Base-by-base conservation (phyloP, 768 basidiomycete genomes). In the Brasilioporus rufonigricans region DNA sequence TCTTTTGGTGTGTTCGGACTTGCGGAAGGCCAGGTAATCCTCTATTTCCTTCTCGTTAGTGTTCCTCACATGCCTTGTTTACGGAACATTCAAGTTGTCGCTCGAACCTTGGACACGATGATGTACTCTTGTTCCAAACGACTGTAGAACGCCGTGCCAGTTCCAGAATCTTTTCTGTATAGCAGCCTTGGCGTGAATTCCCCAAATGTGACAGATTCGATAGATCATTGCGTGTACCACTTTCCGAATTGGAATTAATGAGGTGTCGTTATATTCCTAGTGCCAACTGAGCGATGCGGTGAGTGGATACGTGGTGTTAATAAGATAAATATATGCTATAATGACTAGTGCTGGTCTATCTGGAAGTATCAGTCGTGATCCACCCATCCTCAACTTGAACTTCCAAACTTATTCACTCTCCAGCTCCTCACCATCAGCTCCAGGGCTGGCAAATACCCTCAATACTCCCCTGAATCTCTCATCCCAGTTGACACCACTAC, bases 401-500 rank as follows among this genome's bases (percentile, higher is more conserved):
- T 7, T n/a, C n/a, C 14, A 18, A 16, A 44, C 18, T 29, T 9
- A 8, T 16, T 52, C 31, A n/a, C 26, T 36, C 3, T 7, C 54
- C 9, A 19, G 18, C 12, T n/a, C 48, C 8, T 51, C 58, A 11
- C 29, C 44, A 31, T 52, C 44, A 29, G 29, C 13, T 45, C 66
- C 68, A 44, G 77, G 76, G 61, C 79, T 73, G 19, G 74, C 75
- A 64, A 87, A 91, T 7, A 93, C 78, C 44, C 73, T 77, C 52
- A 95, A 63, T 19, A 78, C 76, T 43, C 77, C 76, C 50, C 76
- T 73, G 62, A 91, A 89, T 55, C 86, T 76, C 55, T 85, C 80
- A 63, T 94, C 89, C 93, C 93, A 98, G 23, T 77, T 77, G 13
- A 89, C 84, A 16, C 74, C 73, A 49, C 72, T 72, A 2, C 83